phyloP scores from a whole-genome alignment of 208 protist genomes.

The Crithidia sp. region DNA sequence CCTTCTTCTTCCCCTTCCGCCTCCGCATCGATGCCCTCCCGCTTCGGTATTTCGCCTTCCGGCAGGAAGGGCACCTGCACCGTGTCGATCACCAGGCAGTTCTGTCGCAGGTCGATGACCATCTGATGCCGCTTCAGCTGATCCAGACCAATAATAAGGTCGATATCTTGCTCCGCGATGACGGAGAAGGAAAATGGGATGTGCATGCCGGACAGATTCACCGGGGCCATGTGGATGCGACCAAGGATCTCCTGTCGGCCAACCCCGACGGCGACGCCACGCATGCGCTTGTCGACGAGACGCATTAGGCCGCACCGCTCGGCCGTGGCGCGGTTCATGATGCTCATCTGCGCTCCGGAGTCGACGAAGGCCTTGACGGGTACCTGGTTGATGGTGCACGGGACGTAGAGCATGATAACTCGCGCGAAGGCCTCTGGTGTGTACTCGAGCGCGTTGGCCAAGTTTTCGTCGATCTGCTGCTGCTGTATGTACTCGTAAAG shows the following conservation, averaged over 20 bases:
- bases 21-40: constrained; percentile 9
- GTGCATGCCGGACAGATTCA: constrained; percentile 79
- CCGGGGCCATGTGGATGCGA: constrained; percentile 84
- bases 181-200: constrained; percentile 90
- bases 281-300: constrained; percentile 89
- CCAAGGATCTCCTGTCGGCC: constrained; percentile 92
- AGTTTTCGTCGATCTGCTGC: constrained; percentile 90
- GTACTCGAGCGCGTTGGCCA: constrained; percentile 92
- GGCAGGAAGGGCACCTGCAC: constrained; percentile 59
- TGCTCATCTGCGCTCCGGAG: constrained; percentile 80
- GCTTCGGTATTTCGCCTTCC: constrained; percentile 54
- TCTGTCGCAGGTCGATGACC: constrained; percentile 67
- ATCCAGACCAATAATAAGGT: constrained; percentile 96
- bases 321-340: constrained; percentile 85
- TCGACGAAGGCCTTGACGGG: constrained; percentile 96
- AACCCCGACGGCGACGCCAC: constrained; percentile 89
- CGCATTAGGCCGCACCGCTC: constrained; percentile 87
- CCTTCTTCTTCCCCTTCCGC: constrained; percentile 1
- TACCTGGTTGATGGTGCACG: constrained; percentile 87
- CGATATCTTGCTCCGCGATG: constrained; percentile 87
- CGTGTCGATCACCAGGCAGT: constrained; percentile 57
- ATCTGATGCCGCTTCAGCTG: constrained; percentile 91
- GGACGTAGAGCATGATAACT: constrained; percentile 94
- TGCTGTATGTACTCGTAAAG: constrained; percentile 85
- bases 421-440: constrained; percentile 92